These are phyloP conservation scores for Solanum chmielewskii DNA, from an alignment of 257 asterid genomes.

Conservation along the genomic window DNA sequence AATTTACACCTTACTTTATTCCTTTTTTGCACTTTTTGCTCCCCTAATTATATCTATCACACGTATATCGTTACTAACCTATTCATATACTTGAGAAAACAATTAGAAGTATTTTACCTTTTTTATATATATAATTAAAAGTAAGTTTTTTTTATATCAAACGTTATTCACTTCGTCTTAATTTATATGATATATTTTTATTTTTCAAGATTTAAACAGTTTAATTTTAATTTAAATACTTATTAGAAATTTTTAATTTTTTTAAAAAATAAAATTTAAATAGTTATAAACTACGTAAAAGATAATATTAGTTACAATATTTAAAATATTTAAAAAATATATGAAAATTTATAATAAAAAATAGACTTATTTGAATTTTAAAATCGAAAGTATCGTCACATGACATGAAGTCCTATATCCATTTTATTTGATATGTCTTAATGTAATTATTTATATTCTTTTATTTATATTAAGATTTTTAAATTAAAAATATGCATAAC, in stretches of 20 bases:
- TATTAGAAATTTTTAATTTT: too few species aligned
- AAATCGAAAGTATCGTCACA: too few species aligned
- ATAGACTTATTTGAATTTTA: too few species aligned
- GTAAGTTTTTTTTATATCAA: not conserved
- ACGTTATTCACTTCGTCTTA: not conserved
- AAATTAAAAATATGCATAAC: not conserved
- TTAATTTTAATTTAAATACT: too few species aligned
- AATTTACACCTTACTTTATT: not conserved
- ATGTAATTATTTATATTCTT: too few species aligned
- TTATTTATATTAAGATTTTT: not conserved
- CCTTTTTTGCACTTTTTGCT: conserved; percentile 9
- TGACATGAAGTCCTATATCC: too few species aligned
- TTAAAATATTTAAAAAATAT: too few species aligned
- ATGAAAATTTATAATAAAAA: too few species aligned
- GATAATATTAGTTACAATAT: too few species aligned
- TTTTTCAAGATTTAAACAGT: rapidly evolving
- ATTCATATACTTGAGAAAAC: not conserved
- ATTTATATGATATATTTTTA: rapidly evolving
- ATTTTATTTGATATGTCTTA: too few species aligned
- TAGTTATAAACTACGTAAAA: too few species aligned
- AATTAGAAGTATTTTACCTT: not conserved
- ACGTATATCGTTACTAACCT: not conserved
- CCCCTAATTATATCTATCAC: not conserved
- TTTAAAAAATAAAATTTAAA: too few species aligned
- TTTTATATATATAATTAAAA: not conserved